Percentiles rank a stretch among this genome's conserved stretches.
These are phyloP conservation scores for Marvania coccoides DNA, from an alignment of 139 green algal genomes.

Conservation along the genomic window DNA sequence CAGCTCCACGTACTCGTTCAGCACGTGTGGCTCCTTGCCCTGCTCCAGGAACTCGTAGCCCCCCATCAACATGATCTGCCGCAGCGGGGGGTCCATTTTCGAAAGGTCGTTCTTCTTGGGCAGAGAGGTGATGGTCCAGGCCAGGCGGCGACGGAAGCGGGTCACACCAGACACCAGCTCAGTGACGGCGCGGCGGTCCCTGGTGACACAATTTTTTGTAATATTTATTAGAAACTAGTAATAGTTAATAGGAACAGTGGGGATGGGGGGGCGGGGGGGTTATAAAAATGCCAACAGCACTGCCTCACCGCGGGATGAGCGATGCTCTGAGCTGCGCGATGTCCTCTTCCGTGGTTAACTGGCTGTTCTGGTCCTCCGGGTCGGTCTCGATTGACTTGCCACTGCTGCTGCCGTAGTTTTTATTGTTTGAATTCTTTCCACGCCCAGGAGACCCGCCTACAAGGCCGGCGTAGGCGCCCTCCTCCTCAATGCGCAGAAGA, in stretches of 20 bases:
- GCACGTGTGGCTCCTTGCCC: slow-evolving; percentile 6
- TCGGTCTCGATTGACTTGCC: not conserved
- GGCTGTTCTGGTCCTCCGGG: not conserved
- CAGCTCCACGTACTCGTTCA: slow-evolving; percentile 71
- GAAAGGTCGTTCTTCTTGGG: slow-evolving; percentile 16
- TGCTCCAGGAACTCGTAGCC: slow-evolving; percentile 62
- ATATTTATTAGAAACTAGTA: no score
- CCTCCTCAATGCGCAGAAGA: slow-evolving; percentile 54
- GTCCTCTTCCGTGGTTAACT: no score
- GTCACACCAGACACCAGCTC: slow-evolving; percentile 58
- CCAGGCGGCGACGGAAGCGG: slow-evolving; percentile 44
- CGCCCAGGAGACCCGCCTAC: slow-evolving; percentile 32
- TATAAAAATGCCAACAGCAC: no score
- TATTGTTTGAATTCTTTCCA: not conserved
- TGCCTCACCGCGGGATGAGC: not conserved
- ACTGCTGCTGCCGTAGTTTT: not conserved
- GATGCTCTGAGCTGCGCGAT: no score
- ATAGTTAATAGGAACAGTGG: no score
- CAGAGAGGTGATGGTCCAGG: slow-evolving; percentile 37
- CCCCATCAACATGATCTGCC: slow-evolving; percentile 58
- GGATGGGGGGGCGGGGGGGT: no score
- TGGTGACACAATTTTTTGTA: not conserved
- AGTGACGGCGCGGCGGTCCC: slow-evolving; percentile 23
- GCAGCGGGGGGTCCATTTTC: slow-evolving; percentile 16
- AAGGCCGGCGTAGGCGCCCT: slow-evolving; percentile 44